phyloP scores from a whole-genome alignment of 768 basidiomycete genomes.

The Hydnomerulius pinastri region DNA sequence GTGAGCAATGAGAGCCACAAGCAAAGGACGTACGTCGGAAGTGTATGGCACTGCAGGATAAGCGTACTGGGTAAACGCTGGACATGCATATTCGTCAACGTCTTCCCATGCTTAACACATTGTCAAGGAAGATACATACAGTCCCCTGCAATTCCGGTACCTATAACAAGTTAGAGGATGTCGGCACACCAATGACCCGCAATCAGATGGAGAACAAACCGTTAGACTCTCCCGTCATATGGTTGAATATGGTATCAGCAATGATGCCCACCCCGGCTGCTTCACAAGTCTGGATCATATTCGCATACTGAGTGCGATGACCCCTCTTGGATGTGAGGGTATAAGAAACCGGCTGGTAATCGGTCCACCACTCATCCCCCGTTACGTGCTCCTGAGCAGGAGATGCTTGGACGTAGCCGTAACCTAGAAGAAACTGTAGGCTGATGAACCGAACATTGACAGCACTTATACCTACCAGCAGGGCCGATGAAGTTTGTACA shows the following conservation, averaged over 20 bases:
- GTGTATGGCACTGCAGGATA: constrained; percentile 17
- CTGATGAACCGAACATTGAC: not conserved
- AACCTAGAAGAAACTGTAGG: constrained; percentile 17
- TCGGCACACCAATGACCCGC: not conserved
- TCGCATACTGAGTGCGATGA: constrained; percentile 48
- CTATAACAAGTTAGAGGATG: constrained; percentile 1
- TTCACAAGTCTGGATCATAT: constrained; percentile 42
- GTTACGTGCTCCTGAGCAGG: constrained; percentile 54
- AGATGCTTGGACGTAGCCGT: constrained; percentile 75
- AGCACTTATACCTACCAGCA: constrained; percentile 38
- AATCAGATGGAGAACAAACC: not conserved
- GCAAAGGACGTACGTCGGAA: constrained; percentile 12
- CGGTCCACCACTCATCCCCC: constrained; percentile 73
- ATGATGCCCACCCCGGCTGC: constrained; percentile 41
- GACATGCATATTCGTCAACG: not conserved
- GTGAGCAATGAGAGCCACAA: not conserved
- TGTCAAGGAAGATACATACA: constrained; percentile 1
- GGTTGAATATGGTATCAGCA: constrained; percentile 57
- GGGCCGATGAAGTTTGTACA: constrained; percentile 68
- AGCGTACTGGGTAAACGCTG: constrained; percentile 21
- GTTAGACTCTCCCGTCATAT: constrained; percentile 52
- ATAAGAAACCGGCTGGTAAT: constrained; percentile 71
- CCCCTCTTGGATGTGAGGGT: constrained; percentile 67
- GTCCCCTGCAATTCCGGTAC: constrained; percentile 19
- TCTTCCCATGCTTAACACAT: no score